Evolutionary conservation across 495 filamentous ascomycete species (phyloP).

Genomic region (Trichoderma virens): DNA sequence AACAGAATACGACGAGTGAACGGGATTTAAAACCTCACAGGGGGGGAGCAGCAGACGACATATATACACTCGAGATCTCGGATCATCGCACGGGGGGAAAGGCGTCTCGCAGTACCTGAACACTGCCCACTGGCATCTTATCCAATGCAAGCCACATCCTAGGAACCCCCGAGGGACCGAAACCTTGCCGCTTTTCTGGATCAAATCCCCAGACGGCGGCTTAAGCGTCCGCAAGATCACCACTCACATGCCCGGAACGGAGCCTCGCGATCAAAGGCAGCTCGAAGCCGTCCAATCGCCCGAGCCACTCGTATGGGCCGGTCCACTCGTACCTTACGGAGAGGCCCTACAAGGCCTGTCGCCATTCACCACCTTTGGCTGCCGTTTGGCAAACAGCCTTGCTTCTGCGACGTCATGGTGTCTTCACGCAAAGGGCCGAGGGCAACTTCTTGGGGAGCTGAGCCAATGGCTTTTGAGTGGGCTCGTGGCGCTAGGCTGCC

Average conservation of each 20-base stretch:
- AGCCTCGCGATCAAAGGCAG: background rate
- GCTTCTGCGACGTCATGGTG: background rate
- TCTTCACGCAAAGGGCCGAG: background rate
- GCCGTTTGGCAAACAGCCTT: background rate
- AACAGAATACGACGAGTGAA: background rate
- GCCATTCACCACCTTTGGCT: conserved; percentile 1
- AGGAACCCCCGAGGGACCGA: background rate
- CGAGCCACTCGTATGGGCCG: background rate
- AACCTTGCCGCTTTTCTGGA: background rate
- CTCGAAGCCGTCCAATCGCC: background rate
- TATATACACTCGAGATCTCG: background rate
- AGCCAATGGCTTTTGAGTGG: too few species aligned
- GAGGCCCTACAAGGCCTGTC: background rate
- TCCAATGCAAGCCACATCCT: background rate
- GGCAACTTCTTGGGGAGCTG: background rate
- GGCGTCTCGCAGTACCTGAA: conserved; percentile 4
- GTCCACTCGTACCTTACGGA: background rate
- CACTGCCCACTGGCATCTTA: background rate
- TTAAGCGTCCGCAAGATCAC: background rate
- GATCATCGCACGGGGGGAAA: background rate
- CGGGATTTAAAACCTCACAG: background rate
- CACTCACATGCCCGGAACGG: background rate
- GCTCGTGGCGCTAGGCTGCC: background rate
- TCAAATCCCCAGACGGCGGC: background rate
- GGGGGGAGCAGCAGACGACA: background rate